Evolutionary conservation across 495 filamentous ascomycete genomes (phyloP), one percentile per base, ranked within the genome.

Genomic region (Penicillium turbatum): DNA sequence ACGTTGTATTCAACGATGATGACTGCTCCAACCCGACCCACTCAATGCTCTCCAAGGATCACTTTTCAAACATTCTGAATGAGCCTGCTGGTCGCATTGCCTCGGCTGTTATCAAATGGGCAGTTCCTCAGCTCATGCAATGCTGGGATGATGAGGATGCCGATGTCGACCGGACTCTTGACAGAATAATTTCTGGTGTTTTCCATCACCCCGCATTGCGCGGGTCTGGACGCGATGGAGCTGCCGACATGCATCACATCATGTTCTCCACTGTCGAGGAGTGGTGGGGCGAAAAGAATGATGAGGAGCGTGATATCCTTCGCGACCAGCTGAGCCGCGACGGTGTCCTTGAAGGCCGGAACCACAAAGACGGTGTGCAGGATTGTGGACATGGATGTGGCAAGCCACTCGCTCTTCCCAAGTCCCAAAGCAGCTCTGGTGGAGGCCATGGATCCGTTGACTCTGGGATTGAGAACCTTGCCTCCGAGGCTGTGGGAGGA

Each of bases 1-100:
- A 85, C 56, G 80, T 90, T 48, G 89, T 96, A 26, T 96, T 95
- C 69, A 62, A 86, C n/a, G 84, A 96, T 57, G 84, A 92, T 56
- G 39, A 73, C 34, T 86, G 68, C 44, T 80, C 82, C 17, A 85
- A 96, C 63, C 91, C 91, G 7, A 96, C 91, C 9, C 91, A 96
- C 67, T 91, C 87, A n/a, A 96, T 96, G 91, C 80, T 96, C 16
- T 88, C 88, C 38, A 96, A 96, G 75, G 91, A 95, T 60, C 90
- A 96, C 64, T 96, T 95, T 67, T 85, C 85, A 40, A 90, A 90
- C 61, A 72, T 90, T 17, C 82, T 96, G 45, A 96, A 96, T 64
- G 90, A 95, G 66, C 83, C 89, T 21, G 91, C 89, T 13, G 91
- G 91, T 29, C 87, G 85, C 55, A 79, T 91, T 53, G 90, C 91